Percentiles rank a stretch among this genome's conserved stretches.
Evolutionary conservation across 2,329 filamentous ascomycete species (phyloP).

Genomic region (Penicillium aurantiogriseum): DNA sequence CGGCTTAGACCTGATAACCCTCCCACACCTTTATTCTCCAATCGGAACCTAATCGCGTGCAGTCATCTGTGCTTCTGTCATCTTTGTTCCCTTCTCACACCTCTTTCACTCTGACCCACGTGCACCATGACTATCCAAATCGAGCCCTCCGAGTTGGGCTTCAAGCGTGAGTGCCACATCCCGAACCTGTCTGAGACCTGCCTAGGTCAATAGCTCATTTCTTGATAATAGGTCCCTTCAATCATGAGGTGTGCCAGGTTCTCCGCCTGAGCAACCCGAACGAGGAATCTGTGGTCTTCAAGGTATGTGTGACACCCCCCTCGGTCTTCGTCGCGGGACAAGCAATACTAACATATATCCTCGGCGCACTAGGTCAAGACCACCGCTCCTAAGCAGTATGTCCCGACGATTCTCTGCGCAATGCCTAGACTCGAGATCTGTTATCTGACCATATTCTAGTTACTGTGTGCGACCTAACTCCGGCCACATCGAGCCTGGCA

Average conservation of each 20-base stretch:
- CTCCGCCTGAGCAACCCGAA: slow-evolving; percentile 60
- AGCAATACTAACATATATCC: slow-evolving; percentile 26
- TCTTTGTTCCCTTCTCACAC: not conserved
- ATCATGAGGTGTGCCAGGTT: slow-evolving; percentile 61
- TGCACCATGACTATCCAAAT: slow-evolving; percentile 88
- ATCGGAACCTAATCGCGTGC: slow-evolving; percentile 13
- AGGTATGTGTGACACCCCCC: slow-evolving; percentile 46
- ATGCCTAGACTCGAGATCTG: not conserved
- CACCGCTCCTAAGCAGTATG: slow-evolving; percentile 97
- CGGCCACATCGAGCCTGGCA: slow-evolving; percentile 86
- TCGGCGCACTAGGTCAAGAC: slow-evolving; percentile 77
- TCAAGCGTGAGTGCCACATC: slow-evolving; percentile 65
- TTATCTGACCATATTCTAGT: slow-evolving; percentile 51
- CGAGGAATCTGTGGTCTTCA: slow-evolving; percentile 62
- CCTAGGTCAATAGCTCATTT: slow-evolving; percentile 21
- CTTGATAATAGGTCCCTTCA: slow-evolving; percentile 56
- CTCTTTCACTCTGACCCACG: slow-evolving; percentile 4
- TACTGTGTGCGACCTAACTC: slow-evolving; percentile 98
- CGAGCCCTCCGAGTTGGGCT: slow-evolving; percentile 85
- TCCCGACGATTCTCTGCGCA: slow-evolving; percentile 26
- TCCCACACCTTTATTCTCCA: slow-evolving; percentile 6
- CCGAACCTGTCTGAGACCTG: not conserved
- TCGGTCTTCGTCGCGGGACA: slow-evolving; percentile 12
- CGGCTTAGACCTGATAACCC: slow-evolving; percentile 20
- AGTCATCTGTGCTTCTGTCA: not conserved